Evolutionary conservation across 345 rosid genomes (phyloP).

Genomic region (Acer negundo): DNA sequence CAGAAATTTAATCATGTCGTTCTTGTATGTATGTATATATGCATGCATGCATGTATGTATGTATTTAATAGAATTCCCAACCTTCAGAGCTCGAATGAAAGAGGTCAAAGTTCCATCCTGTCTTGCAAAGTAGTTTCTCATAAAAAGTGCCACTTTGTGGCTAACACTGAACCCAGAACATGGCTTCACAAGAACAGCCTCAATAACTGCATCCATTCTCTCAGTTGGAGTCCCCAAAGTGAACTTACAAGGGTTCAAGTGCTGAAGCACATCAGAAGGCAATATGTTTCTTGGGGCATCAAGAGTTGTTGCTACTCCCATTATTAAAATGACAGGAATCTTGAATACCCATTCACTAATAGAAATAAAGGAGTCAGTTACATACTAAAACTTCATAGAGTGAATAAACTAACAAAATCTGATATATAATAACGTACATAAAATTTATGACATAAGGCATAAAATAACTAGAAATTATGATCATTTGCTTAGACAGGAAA

Average conservation of each 20-base stretch:
- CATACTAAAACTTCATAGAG: conserved; percentile 13
- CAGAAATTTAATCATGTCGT: neutral
- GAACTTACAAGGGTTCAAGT: conserved; percentile 65
- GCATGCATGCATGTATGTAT: neutral
- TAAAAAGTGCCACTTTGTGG: conserved; percentile 67
- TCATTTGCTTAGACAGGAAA: neutral
- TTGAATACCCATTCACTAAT: conserved; percentile 85
- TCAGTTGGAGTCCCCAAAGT: conserved; percentile 74
- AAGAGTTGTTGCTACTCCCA: conserved; percentile 89
- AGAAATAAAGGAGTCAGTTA: conserved; percentile 20
- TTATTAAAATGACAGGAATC: conserved; percentile 73
- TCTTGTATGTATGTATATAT: neutral
- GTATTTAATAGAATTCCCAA: conserved; percentile 30
- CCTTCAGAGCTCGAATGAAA: conserved; percentile 88
- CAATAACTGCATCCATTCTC: conserved; percentile 81
- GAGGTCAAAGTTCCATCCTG: conserved; percentile 92
- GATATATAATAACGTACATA: neutral
- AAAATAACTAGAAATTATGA: neutral
- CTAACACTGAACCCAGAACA: conserved; percentile 73
- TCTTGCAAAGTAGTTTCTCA: conserved; percentile 75
- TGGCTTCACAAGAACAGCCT: conserved; percentile 74
- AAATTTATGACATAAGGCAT: neutral
- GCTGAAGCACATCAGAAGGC: conserved; percentile 60
- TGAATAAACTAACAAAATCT: neutral
- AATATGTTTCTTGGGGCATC: conserved; percentile 69